A percentile compares a stretch with the other conserved stretches of the same genome.
These are phyloP conservation scores for Candida golubevii DNA, from an alignment of 805 yeast species.

Conservation along the genomic window DNA sequence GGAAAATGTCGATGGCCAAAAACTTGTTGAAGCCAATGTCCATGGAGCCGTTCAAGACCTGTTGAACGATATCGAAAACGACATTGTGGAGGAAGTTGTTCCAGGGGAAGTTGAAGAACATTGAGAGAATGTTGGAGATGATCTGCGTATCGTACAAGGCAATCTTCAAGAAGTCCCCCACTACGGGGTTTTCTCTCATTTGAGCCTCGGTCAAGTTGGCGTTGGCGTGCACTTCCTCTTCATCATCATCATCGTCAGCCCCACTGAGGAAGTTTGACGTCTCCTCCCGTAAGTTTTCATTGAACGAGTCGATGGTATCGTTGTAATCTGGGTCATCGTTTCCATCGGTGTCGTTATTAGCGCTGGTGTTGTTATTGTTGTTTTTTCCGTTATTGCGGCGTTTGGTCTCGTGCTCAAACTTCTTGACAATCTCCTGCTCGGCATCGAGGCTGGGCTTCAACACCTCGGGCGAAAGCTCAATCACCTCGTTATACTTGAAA, in stretches of 20 bases:
- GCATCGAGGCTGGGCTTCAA: constrained; percentile 16
- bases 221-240: constrained; percentile 41
- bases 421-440: constrained; percentile 16
- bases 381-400: constrained; percentile 10
- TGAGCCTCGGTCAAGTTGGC: constrained; percentile 42
- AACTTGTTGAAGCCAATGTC: constrained; percentile 46
- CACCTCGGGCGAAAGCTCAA: constrained; percentile 28
- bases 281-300: constrained; percentile 23
- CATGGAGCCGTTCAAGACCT: constrained; percentile 45
- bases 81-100: constrained; percentile 45
- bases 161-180: constrained; percentile 42
- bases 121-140: constrained; percentile 36
- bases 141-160: constrained; percentile 42
- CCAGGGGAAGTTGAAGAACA: constrained; percentile 47
- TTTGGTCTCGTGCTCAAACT: constrained; percentile 15
- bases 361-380: constrained; percentile 25
- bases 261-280: constrained; percentile 13
- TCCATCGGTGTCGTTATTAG: too few species aligned
- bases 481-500: constrained; percentile 43
- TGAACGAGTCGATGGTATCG: constrained; percentile 38
- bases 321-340: constrained; percentile 17
- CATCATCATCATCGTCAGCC: constrained; percentile 24
- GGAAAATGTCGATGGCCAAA: constrained; percentile 57
- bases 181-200: constrained; percentile 39
- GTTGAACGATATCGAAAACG: constrained; percentile 45